These are phyloP conservation scores for Penicillium sp. DNA, from an alignment of 2,329 filamentous ascomycete species.

Conservation along the genomic window DNA sequence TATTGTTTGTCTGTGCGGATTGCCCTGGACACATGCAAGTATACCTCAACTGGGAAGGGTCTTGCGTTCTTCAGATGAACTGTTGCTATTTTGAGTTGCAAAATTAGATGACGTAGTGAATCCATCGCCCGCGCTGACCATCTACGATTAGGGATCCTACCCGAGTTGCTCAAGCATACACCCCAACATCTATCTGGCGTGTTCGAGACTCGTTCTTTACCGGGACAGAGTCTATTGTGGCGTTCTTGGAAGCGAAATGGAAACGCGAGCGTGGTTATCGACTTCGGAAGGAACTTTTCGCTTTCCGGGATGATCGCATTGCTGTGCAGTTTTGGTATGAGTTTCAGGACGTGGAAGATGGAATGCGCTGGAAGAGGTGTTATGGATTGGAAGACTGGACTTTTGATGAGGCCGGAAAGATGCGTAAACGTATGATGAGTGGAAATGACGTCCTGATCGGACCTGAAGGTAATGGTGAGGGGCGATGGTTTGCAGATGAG, in stretches of 20 bases:
- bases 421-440: slow-evolving; percentile 51
- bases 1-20: slow-evolving; percentile 20
- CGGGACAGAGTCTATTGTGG: slow-evolving; percentile 66
- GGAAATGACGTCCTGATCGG: slow-evolving; percentile 49
- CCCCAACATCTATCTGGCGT: slow-evolving; percentile 73
- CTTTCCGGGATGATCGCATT: slow-evolving; percentile 72
- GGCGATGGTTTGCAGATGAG: slow-evolving; percentile 48
- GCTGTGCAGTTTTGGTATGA: slow-evolving; percentile 93
- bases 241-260: slow-evolving; percentile 74
- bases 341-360: slow-evolving; percentile 66
- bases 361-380: slow-evolving; percentile 72
- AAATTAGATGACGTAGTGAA: slow-evolving; percentile 16
- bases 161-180: slow-evolving; percentile 70
- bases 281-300: slow-evolving; percentile 80
- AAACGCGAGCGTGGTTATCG: slow-evolving; percentile 67
- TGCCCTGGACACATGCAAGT: slow-evolving; percentile 7
- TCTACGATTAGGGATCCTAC: slow-evolving; percentile 57
- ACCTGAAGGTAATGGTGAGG: slow-evolving; percentile 41
- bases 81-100: neutral
- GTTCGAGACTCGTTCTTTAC: slow-evolving; percentile 70
- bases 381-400: slow-evolving; percentile 67
- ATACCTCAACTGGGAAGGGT: neutral
- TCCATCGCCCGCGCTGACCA: slow-evolving; percentile 5
- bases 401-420: slow-evolving; percentile 47
- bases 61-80: neutral